Evolutionary conservation across 108 stramenopile genomes (phyloP).

Genomic region (Pinguiococcus pyrenoidosus): DNA sequence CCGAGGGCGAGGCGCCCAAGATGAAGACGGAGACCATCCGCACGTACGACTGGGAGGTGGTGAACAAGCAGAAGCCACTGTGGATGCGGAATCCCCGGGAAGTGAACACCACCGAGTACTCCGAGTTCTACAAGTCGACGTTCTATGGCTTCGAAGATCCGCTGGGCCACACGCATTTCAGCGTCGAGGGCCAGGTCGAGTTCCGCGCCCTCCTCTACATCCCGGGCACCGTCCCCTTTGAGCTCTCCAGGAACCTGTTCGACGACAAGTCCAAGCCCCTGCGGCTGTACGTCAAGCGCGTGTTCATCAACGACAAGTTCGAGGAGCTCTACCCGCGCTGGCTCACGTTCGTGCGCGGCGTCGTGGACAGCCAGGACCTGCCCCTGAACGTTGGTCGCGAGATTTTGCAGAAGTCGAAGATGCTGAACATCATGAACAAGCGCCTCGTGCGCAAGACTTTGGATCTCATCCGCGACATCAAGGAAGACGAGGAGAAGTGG

Average conservation of each 20-base stretch:
- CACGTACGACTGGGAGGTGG: constrained; percentile 60
- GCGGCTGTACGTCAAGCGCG: constrained; percentile 93
- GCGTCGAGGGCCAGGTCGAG: constrained; percentile 92
- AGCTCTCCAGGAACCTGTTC: constrained; percentile 88
- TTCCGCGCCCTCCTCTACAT: constrained; percentile 87
- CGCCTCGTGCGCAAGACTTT: constrained; percentile 85
- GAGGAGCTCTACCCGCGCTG: constrained; percentile 92
- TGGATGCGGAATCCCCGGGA: constrained; percentile 86
- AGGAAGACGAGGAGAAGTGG: constrained; percentile 54
- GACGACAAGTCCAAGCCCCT: constrained; percentile 71
- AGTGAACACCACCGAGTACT: constrained; percentile 75
- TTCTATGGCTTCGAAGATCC: constrained; percentile 80
- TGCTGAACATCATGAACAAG: constrained; percentile 89
- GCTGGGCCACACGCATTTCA: constrained; percentile 77
- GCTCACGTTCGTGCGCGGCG: constrained; percentile 87
- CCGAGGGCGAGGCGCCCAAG: constrained; percentile 66
- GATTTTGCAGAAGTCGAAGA: constrained; percentile 92
- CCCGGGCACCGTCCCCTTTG: constrained; percentile 84
- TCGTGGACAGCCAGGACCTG: constrained; percentile 86
- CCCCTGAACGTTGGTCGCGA: constrained; percentile 92
- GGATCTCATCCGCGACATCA: constrained; percentile 78
- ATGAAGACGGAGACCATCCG: constrained; percentile 91
- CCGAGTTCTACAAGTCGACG: constrained; percentile 86
- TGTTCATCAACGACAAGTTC: constrained; percentile 97
- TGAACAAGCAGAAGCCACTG: constrained; percentile 90